A percentile compares a stretch with the other conserved stretches of the same genome.
Evolutionary conservation across 192 early-diverging fungal genomes (phyloP).

Genomic region (Umbelopsis sp.): DNA sequence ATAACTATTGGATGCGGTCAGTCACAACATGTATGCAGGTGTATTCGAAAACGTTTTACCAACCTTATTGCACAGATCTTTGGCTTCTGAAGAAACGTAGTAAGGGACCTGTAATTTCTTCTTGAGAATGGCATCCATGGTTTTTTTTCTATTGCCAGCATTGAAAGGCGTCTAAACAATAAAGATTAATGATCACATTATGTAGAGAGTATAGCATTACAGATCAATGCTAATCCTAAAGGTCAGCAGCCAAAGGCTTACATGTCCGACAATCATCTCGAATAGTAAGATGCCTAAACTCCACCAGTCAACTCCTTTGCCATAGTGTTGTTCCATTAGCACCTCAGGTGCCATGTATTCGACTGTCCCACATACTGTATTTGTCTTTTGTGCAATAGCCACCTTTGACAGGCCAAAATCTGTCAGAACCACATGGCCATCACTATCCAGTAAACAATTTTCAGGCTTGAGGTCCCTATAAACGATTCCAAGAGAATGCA

Average conservation of each 20-base stretch:
- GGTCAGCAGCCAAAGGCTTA: slow-evolving; percentile 53
- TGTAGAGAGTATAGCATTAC: background rate
- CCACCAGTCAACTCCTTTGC: slow-evolving; percentile 89
- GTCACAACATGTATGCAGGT: slow-evolving; percentile 37
- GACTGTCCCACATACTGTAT: slow-evolving; percentile 73
- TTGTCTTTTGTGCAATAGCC: slow-evolving; percentile 52
- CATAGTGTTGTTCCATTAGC: slow-evolving; percentile 61
- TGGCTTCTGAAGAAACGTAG: slow-evolving; percentile 75
- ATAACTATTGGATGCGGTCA: slow-evolving; percentile 59
- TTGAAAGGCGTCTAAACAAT: slow-evolving; percentile 69
- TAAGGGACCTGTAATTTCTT: slow-evolving; percentile 80
- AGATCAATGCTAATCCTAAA: slow-evolving; percentile 22
- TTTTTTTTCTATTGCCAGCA: slow-evolving; percentile 76
- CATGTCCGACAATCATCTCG: slow-evolving; percentile 88
- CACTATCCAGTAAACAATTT: slow-evolving; percentile 67
- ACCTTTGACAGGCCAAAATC: slow-evolving; percentile 91
- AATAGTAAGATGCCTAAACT: slow-evolving; percentile 83
- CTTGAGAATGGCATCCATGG: slow-evolving; percentile 80
- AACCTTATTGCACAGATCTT: slow-evolving; percentile 74
- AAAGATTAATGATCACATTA: background rate
- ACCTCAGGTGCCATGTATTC: slow-evolving; percentile 77
- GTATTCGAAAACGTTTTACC: slow-evolving; percentile 11
- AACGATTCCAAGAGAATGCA: slow-evolving; percentile 87
- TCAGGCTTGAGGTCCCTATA: slow-evolving; percentile 83
- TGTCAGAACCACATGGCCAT: slow-evolving; percentile 85